phyloP scores from a whole-genome alignment of 2,329 filamentous ascomycete species.

The Arthrobotrys sphaeroides region DNA sequence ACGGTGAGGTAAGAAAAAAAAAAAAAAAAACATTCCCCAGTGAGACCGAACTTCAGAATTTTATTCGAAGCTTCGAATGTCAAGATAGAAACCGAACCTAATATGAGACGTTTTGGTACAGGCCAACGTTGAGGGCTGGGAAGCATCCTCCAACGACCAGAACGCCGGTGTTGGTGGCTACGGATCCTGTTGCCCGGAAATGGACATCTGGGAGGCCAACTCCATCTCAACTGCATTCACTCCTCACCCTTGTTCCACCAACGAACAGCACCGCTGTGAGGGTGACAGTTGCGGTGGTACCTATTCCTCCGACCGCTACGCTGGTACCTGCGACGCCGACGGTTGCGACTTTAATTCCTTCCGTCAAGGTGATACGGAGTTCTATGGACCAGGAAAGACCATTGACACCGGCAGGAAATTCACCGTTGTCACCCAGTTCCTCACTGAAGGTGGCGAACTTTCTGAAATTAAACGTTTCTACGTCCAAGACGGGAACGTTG shows the following conservation, averaged over 20 bases:
- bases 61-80: too few species aligned
- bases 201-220: slow-evolving; percentile 65
- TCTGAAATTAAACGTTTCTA: slow-evolving; percentile 60
- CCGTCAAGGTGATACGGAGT: slow-evolving; percentile 59
- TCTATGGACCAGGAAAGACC: slow-evolving; percentile 61
- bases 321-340: slow-evolving; percentile 61
- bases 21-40: slow-evolving; percentile 16
- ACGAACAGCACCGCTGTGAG: slow-evolving; percentile 59
- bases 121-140: slow-evolving; percentile 68
- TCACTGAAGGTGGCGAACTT: slow-evolving; percentile 60
- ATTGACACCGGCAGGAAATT: slow-evolving; percentile 62
- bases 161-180: slow-evolving; percentile 67
- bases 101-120: slow-evolving; percentile 53
- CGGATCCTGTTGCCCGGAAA: slow-evolving; percentile 70
- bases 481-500: slow-evolving; percentile 60
- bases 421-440: slow-evolving; percentile 62
- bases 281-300: slow-evolving; percentile 57
- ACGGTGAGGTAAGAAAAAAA: slow-evolving; percentile 64
- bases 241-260: slow-evolving; percentile 61
- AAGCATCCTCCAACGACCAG: slow-evolving; percentile 32
- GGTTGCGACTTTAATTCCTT: slow-evolving; percentile 61
- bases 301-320: slow-evolving; percentile 58
- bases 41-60: neutral
- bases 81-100: neutral
- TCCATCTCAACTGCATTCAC: slow-evolving; percentile 60